Conservation (phyloP, 192 early-diverging fungal genomes). For the Coemansia sp. region DNA sequence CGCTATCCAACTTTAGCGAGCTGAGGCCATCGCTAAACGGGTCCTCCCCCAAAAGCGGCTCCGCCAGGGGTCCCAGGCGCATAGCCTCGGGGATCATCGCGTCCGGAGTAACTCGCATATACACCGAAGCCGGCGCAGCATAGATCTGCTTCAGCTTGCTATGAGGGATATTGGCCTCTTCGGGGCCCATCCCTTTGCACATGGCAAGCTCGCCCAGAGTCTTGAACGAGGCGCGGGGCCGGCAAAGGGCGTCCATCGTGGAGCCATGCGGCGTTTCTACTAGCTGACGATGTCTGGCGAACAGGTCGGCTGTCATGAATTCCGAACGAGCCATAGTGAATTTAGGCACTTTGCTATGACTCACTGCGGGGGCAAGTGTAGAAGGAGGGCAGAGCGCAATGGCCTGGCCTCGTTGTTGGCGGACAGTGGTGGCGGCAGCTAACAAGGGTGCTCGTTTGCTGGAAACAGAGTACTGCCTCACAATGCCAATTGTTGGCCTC, state of each 20-base stretch:
- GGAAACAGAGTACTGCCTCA: constrained; percentile 43
- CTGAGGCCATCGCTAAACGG: constrained; percentile 32
- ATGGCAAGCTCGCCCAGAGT: constrained; percentile 38
- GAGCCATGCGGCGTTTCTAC: constrained; percentile 1
- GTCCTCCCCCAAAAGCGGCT: constrained; percentile 42
- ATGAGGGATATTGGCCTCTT: constrained; percentile 37
- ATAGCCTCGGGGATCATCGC: constrained; percentile 53
- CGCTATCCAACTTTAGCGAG: constrained; percentile 16
- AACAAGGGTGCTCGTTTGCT: constrained; percentile 29
- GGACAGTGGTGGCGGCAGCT: background rate
- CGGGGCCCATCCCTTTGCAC: constrained; percentile 22
- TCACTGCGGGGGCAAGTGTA: background rate
- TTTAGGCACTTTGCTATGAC: constrained; percentile 40
- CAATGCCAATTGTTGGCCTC: background rate
- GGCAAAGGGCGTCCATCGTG: background rate
- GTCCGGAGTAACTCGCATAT: constrained; percentile 38
- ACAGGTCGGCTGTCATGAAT: constrained; percentile 41
- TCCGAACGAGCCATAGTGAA: constrained; percentile 49
- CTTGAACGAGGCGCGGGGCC: constrained; percentile 33
- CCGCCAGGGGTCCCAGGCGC: constrained; percentile 49
- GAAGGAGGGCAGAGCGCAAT: background rate
- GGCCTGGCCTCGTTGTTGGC: constrained; percentile 1
- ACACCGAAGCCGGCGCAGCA: constrained; percentile 48
- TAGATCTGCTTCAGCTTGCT: constrained; percentile 42
- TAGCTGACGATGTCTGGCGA: constrained; percentile 47